A percentile compares a stretch with the other conserved stretches of the same genome.
These are phyloP conservation scores for Ulmus americana DNA, from an alignment of 331 rosid species.

Conservation along the genomic window DNA sequence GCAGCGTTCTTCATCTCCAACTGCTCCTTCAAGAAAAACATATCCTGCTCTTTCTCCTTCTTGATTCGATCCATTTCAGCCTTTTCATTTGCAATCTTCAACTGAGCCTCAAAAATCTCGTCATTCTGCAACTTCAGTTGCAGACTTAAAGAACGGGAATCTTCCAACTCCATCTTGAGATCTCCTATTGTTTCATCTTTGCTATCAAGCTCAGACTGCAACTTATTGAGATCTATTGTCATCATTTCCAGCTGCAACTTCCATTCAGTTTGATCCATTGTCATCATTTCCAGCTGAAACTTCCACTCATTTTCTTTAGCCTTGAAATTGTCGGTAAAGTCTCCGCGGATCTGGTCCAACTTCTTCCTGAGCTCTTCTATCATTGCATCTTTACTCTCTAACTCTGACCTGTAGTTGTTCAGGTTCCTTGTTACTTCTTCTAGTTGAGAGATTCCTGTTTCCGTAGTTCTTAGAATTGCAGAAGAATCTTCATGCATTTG, in stretches of 20 bases:
- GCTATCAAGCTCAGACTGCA: conserved; percentile 30
- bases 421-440: background rate
- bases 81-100: conserved; percentile 32
- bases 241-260: conserved; percentile 33
- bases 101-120: conserved; percentile 59
- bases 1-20: conserved; percentile 56
- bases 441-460: conserved; percentile 31
- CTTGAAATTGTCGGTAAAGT: conserved; percentile 33
- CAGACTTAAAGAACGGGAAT: conserved; percentile 29
- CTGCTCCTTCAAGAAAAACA: conserved; percentile 42
- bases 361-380: conserved; percentile 38
- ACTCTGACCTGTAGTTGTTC: conserved; percentile 22
- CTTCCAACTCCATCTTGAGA: conserved; percentile 52
- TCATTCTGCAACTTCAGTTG: conserved; percentile 64
- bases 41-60: conserved; percentile 40
- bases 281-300: conserved; percentile 36
- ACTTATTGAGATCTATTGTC: conserved; percentile 32
- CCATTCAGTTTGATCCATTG: conserved; percentile 42
- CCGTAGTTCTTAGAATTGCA: conserved; percentile 16
- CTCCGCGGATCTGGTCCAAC: conserved; percentile 44
- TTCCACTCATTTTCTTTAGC: conserved; percentile 59
- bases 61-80: conserved; percentile 32
- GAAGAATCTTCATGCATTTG: conserved; percentile 34
- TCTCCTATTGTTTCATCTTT: conserved; percentile 39
- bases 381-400: conserved; percentile 35